phyloP scores from a whole-genome alignment of 768 basidiomycete species.

The Cystobasidiopsis lactophilus region DNA sequence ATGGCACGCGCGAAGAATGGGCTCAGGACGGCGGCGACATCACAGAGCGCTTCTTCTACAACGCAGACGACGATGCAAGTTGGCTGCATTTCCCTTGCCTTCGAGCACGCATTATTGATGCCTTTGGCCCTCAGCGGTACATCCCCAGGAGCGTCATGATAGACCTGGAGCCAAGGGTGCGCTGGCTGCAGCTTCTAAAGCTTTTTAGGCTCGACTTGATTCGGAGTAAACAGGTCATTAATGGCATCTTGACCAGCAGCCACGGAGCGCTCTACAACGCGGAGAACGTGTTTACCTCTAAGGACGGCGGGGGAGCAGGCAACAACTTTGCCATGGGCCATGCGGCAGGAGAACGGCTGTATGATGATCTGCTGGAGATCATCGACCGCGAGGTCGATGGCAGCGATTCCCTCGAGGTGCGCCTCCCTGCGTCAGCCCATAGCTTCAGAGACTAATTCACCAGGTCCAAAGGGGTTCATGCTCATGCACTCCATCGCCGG shows the following conservation, averaged over 20 bases:
- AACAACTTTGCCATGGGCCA: constrained; percentile 47
- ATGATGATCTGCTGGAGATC: constrained; percentile 95
- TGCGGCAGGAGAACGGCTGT: constrained; percentile 64
- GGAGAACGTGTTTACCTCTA: constrained; percentile 86
- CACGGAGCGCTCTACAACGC: constrained; percentile 85
- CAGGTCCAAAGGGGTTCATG: constrained; percentile 69
- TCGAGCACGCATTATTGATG: neutral
- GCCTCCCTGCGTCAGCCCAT: constrained; percentile 13
- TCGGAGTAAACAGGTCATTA: constrained; percentile 55
- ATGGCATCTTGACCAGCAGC: constrained; percentile 70
- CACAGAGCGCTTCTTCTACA: constrained; percentile 99
- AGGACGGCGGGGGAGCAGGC: constrained; percentile 95
- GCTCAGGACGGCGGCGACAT: constrained; percentile 50
- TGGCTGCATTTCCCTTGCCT: neutral
- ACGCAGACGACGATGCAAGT: constrained; percentile 74
- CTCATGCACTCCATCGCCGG: constrained; percentile 96
- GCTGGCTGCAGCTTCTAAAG: constrained; percentile 19
- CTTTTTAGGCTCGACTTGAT: neutral
- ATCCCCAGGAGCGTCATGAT: constrained; percentile 90
- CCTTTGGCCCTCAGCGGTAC: constrained; percentile 39
- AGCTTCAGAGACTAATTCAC: neutral
- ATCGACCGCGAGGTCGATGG: constrained; percentile 94
- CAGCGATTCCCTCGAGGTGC: constrained; percentile 82
- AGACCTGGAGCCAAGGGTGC: constrained; percentile 83
- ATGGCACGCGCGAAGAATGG: constrained; percentile 92